Conservation (phyloP, 129 eudicot genomes). For the Solidago caesia region DNA sequence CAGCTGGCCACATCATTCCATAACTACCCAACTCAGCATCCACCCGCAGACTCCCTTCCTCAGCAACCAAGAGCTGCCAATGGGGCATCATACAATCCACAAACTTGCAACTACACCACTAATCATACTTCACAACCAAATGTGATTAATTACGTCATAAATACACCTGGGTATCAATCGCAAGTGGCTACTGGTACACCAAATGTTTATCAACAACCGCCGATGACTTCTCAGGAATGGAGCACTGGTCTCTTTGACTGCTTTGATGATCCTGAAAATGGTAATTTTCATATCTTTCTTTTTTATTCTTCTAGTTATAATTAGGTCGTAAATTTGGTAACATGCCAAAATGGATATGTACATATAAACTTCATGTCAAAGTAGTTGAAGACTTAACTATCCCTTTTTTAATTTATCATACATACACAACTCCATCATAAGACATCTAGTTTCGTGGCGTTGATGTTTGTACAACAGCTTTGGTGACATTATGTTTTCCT, state of each 20-base stretch:
- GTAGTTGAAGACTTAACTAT: too few relatives aligned
- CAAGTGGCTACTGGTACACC: constrained; percentile 5
- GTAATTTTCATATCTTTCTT: constrained; percentile 8
- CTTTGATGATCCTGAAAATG: constrained; percentile 39
- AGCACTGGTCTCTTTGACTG: constrained; percentile 35
- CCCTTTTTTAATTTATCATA: too few relatives aligned
- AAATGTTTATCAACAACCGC: background rate
- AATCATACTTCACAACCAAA: constrained; percentile 13
- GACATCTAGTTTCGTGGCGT: background rate
- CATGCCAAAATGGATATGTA: too few relatives aligned
- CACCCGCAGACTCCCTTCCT: background rate
- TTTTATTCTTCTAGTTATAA: background rate
- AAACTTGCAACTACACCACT: constrained; percentile 5
- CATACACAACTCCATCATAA: too few relatives aligned
- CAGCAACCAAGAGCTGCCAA: constrained; percentile 11
- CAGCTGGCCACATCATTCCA: background rate
- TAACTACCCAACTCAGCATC: constrained; percentile 20
- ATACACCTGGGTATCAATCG: background rate
- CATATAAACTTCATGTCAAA: too few relatives aligned
- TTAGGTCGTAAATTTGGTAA: background rate
- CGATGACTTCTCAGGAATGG: constrained; percentile 26
- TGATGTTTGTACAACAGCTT: constrained; percentile 31
- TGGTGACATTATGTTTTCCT: constrained; percentile 43
- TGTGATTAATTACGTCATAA: constrained; percentile 5
- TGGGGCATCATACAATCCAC: constrained; percentile 10